A percentile compares a stretch with the other conserved stretches of the same genome.
Conservation (phyloP, 352 stramenopile species). For the Globisporangium takayamanum region DNA sequence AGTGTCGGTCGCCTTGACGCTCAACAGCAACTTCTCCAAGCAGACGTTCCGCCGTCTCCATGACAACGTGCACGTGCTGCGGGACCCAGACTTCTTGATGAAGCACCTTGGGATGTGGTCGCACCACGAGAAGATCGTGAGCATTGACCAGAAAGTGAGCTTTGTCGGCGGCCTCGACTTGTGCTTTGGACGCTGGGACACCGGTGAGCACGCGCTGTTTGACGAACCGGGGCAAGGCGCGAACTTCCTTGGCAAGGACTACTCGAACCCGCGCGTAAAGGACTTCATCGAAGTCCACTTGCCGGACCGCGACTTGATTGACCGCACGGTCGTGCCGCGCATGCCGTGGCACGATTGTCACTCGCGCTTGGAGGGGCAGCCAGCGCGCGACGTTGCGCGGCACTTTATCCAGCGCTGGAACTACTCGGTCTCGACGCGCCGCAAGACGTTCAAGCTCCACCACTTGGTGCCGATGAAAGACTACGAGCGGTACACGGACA, state of each 20-base stretch:
- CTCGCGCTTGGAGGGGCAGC: conserved; percentile 71
- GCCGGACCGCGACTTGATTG: conserved; percentile 72
- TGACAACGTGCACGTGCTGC: conserved; percentile 80
- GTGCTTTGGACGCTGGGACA: conserved; percentile 88
- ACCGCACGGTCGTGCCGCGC: conserved; percentile 54
- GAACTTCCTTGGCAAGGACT: conserved; percentile 80
- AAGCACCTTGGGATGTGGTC: conserved; percentile 85
- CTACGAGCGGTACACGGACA: conserved; percentile 27
- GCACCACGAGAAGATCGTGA: conserved; percentile 92
- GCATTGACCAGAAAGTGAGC: conserved; percentile 82
- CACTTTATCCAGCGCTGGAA: conserved; percentile 89
- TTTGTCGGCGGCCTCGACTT: conserved; percentile 90
- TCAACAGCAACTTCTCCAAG: conserved; percentile 84
- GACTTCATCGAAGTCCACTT: conserved; percentile 77
- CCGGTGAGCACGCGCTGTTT: conserved; percentile 52
- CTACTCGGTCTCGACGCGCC: conserved; percentile 76
- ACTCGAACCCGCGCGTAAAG: conserved; percentile 79
- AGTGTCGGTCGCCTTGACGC: conserved; percentile 66
- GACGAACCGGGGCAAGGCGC: conserved; percentile 42
- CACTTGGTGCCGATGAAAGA: conserved; percentile 77
- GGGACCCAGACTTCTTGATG: conserved; percentile 87
- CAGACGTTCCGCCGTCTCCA: conserved; percentile 56
- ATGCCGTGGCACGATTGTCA: conserved; percentile 88
- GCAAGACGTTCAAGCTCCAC: conserved; percentile 67
- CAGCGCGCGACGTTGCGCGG: conserved; percentile 70